These are phyloP conservation scores for Pythium plurisporium DNA, from an alignment of 352 stramenopile genomes.

Conservation along the genomic window DNA sequence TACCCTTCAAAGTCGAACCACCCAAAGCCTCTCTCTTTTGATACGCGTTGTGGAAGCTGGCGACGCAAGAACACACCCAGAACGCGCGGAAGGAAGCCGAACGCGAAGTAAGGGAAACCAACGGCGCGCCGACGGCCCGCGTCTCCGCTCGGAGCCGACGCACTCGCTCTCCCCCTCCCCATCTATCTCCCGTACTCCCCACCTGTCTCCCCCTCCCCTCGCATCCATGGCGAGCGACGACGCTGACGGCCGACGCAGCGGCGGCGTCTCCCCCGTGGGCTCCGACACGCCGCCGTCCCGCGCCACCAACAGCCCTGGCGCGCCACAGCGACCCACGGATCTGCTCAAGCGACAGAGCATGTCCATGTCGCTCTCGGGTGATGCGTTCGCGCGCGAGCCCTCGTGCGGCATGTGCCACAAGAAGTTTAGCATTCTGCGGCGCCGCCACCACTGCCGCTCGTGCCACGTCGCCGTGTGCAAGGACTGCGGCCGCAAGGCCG, in stretches of 20 bases:
- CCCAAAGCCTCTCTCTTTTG: constrained; percentile 1
- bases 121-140: too few species aligned
- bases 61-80: constrained; percentile 11
- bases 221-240: constrained; percentile 18
- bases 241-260: constrained; percentile 10
- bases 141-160: too few species aligned
- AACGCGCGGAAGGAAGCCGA: constrained; percentile 7
- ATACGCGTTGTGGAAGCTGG: constrained; percentile 9
- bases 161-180: too few species aligned
- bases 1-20: neutral
- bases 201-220: too few species aligned
- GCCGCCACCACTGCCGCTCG: constrained; percentile 79
- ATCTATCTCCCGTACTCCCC: neutral
- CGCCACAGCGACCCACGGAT: constrained; percentile 16
- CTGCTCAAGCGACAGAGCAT: constrained; percentile 18
- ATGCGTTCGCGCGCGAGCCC: constrained; percentile 66
- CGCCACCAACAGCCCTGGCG: constrained; percentile 6
- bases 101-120: constrained; percentile 8
- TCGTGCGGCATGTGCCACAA: constrained; percentile 71
- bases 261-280: constrained; percentile 5
- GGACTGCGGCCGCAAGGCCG: constrained; percentile 73
- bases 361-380: constrained; percentile 30
- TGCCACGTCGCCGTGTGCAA: constrained; percentile 85
- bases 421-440: constrained; percentile 76
- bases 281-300: constrained; percentile 9